Evolutionary conservation across 768 basidiomycete species (phyloP), one percentile per base, ranked within the genome.

Genomic region (Boletus coccyginus): DNA sequence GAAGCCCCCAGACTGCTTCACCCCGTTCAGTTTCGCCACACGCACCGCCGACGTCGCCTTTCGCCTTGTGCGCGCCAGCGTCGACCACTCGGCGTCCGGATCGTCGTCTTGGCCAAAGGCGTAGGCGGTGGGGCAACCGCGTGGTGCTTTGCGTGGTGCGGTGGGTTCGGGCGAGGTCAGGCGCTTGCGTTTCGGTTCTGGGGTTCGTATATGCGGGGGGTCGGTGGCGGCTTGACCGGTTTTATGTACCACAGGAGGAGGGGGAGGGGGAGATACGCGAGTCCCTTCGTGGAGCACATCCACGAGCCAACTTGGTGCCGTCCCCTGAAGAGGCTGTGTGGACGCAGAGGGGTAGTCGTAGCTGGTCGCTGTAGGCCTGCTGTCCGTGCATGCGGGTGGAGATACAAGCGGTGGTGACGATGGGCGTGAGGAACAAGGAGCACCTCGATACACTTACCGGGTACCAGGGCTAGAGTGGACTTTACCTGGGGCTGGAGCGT

Each of bases 31-130:
- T n/a, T 44, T 55, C 7, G 11, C n/a, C n/a, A 8, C 50, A 1
- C 32, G 46, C 21, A 21, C 57, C 32, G 38, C 39, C 7, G 32
- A 33, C 10, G 17, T 13, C 17, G 27, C 46, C 67, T 40, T 61
- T 21, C 46, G 47, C 27, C 19, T 50, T 9, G 42, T 39, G 11
- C 32, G 43, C 19, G 42, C 35, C 27, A 56, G 24, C 19, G 65
- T 66, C 44, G 65, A 66, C 65, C 65, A 66, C 14, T 38, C 36
- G 13, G 45, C 56, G 21, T 70, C 68, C 2, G 55, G 63, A 39
- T 69, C 65, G 24, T 61, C 52, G 14, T 56, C 61, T 16, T 46
- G 16, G 2, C 53, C 68, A 50, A 68, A 70, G 0, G 47, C 27
- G 16, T 70, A 67, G 17, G 65, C 68, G 7, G 60, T 40, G 10